A percentile compares a stretch with the other conserved stretches of the same genome.
phyloP scores from a whole-genome alignment of 805 yeast species.

The Metschnikowia cubensis region DNA sequence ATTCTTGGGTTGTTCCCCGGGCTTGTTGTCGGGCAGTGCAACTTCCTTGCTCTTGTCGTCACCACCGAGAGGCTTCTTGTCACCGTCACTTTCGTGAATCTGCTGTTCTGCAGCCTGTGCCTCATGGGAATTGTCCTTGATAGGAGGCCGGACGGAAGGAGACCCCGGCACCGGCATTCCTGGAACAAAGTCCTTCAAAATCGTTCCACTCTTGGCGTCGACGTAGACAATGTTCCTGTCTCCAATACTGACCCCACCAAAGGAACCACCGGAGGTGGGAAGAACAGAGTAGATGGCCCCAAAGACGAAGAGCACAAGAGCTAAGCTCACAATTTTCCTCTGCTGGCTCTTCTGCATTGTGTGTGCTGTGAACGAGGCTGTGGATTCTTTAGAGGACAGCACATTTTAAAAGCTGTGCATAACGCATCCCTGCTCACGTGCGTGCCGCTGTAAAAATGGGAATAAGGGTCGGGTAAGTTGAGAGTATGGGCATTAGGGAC shows the following conservation, averaged over 20 bases:
- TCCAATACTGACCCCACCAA: not conserved
- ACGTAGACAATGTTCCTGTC: slow-evolving; percentile 14
- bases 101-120: slow-evolving; percentile 11
- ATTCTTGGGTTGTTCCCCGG: not conserved
- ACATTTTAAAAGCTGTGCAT: not conserved
- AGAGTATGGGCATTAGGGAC: too few relatives aligned
- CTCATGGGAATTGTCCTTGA: slow-evolving; percentile 9
- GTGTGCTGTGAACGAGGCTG: not conserved
- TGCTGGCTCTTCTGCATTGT: slow-evolving; percentile 4
- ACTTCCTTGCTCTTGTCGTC: not conserved
- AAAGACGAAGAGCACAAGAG: slow-evolving; percentile 3
- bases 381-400: not conserved
- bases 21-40: not conserved
- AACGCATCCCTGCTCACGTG: not conserved
- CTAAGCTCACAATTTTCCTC: slow-evolving; percentile 4
- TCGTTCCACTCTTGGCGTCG: slow-evolving; percentile 14
- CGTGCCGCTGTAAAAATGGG: not conserved
- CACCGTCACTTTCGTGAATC: not conserved
- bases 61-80: not conserved
- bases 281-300: slow-evolving; percentile 1
- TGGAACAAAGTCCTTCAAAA: slow-evolving; percentile 8
- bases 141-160: not conserved
- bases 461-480: not conserved
- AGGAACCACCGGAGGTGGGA: not conserved
- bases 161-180: not conserved